Conservation (phyloP, 1,284 basidiomycete species). For the Cutaneotrichosporon spelunceum region DNA sequence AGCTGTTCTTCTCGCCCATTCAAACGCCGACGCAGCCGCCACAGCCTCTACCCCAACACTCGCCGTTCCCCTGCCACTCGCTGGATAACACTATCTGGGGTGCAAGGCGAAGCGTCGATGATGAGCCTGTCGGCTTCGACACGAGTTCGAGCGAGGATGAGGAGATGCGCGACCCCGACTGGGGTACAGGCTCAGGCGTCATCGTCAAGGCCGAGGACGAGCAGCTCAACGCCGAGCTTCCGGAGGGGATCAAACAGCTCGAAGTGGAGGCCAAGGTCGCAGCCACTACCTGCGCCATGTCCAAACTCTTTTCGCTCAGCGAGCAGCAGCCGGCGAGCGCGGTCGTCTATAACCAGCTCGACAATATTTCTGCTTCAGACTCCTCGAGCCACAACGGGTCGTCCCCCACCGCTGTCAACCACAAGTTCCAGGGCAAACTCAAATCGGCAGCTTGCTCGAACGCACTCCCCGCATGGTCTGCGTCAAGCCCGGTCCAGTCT, state of each 20-base stretch:
- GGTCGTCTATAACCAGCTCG: constrained; percentile 35
- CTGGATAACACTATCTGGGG: constrained; percentile 49
- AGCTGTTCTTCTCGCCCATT: constrained; percentile 36
- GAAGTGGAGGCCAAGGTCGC: constrained; percentile 33
- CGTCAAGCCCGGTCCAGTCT: constrained; percentile 40
- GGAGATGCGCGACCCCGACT: constrained; percentile 40
- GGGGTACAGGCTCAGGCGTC: constrained; percentile 38
- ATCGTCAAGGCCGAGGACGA: constrained; percentile 34
- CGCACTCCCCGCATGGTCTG: constrained; percentile 35
- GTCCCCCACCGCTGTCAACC: constrained; percentile 25
- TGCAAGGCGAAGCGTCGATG: constrained; percentile 25
- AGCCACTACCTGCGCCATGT: constrained; percentile 44
- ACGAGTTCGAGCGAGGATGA: constrained; percentile 45
- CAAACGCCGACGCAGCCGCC: constrained; percentile 17
- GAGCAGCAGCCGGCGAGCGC: constrained; percentile 22
- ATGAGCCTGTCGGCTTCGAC: constrained; percentile 26
- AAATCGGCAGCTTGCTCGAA: constrained; percentile 31
- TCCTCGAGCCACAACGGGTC: constrained; percentile 29
- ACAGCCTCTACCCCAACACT: constrained; percentile 25
- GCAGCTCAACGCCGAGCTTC: constrained; percentile 31
- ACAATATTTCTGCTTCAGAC: constrained; percentile 31
- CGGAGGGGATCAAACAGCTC: constrained; percentile 32
- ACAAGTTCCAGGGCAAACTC: constrained; percentile 28
- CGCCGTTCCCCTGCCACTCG: constrained; percentile 49
- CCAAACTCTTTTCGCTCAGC: constrained; percentile 38